A percentile compares a stretch with the other conserved stretches of the same genome.
phyloP scores from a whole-genome alignment of 139 green algal genomes.

The Ettlia oleoabundans region DNA sequence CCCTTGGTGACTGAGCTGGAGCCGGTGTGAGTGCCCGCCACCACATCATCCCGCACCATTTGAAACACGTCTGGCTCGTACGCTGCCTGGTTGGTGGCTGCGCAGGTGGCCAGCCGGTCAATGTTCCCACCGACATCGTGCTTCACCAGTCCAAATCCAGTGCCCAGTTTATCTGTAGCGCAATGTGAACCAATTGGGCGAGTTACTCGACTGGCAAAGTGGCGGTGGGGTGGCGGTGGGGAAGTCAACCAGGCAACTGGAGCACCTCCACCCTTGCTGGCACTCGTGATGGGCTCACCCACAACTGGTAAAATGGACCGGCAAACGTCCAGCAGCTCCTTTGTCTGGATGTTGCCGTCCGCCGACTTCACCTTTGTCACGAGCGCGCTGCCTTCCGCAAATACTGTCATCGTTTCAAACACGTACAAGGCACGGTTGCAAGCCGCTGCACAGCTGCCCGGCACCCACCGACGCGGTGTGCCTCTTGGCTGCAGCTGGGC shows the following conservation, averaged over 20 bases:
- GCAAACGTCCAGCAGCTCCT: conserved; percentile 64
- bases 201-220: too few species aligned
- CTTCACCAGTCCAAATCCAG: conserved; percentile 69
- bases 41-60: conserved; percentile 75
- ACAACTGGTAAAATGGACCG: conserved; percentile 63
- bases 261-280: too few species aligned
- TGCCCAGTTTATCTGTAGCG: conserved; percentile 75
- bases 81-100: conserved; percentile 45
- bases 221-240: too few species aligned
- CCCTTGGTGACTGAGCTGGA: conserved; percentile 72
- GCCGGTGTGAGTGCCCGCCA: conserved; percentile 43
- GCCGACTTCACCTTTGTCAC: conserved; percentile 29
- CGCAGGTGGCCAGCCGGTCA: conserved; percentile 56
- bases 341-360: conserved; percentile 60
- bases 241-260: too few species aligned
- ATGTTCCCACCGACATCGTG: conserved; percentile 78
- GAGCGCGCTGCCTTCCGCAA: neutral
- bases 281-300: too few species aligned
- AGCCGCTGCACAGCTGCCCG: neutral
- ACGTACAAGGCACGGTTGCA: neutral
- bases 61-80: conserved; percentile 57
- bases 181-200: too few species aligned
- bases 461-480: too few species aligned
- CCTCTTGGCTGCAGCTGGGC: too few species aligned
- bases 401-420: conserved; percentile 33